Evolutionary conservation across 768 basidiomycete species (phyloP), one percentile per base, ranked within the genome.

Genomic region (Lentinula aciculospora): DNA sequence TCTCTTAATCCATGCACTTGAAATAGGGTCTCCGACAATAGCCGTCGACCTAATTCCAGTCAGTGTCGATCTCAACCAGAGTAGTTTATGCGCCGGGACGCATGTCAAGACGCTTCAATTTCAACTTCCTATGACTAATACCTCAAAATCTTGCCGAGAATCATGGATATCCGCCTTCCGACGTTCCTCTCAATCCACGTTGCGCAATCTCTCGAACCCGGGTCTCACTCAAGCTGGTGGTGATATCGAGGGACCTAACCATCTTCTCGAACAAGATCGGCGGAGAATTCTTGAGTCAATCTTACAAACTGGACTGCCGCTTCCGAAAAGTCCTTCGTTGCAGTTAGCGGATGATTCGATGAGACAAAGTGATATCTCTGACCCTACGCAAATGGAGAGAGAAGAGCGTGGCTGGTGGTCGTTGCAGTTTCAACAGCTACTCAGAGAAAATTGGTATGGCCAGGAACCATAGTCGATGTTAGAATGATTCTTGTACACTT

Each of bases 341-440:
- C 84, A 84, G 62, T 62, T 85, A 15, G 69, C 71, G 15, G 68
- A 70, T 3, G 64, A 72, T 12, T 62, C 56, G 27, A 61, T 56
- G 10, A 71, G 74, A 39, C 72, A 74, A 50, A 25, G 44, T 29
- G 27, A 21, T 25, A 23, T n/a, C 12, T 17, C 6, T 25, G 56
- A 57, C 37, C 23, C 34, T 31, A 39, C 29, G 34, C 31, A 48
- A 21, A 47, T 57, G 56, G 89, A 89, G 61, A 67, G 84, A 25
- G 85, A 88, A 64, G 85, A 89, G 60, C 74, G 88, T 0, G 84
- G 81, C 3, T 90, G 86, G 86, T 91, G 89, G 89, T 75, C 82
- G 12, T 62, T 83, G 40, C 71, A 85, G 45, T 88, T 89, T 62
- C 81, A 82, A 62, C 79, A 85, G 61, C 80, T 87, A 12, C 68